Evolutionary conservation across 257 asterid genomes (phyloP), one percentile per base, ranked within the genome.

Genomic region (Verbena officinalis): DNA sequence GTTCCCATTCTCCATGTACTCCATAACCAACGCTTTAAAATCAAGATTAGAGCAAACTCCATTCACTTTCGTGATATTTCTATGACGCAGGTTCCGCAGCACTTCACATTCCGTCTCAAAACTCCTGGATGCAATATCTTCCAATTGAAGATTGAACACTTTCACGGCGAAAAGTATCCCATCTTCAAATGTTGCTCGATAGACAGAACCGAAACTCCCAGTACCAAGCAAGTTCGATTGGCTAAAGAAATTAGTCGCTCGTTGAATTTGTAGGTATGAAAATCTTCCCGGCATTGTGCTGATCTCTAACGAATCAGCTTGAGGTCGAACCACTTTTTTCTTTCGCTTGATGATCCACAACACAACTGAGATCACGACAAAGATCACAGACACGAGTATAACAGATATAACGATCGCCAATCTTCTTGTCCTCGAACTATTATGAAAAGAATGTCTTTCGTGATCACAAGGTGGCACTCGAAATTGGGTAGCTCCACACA

Each of bases 161-260:
- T 74, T 69, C 11, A 74, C 64, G 5, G 79, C 79, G 3, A 69
- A 27, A 45, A 39, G 4, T 3, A 36, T 22, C 44, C 75, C 75
- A 0, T 69, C 34, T 5, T 22, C 31, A 20, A 63, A 56, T 1
- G 38, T 63, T 13, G 55, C 75, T 11, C 17, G 50, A 55, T 62
- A 74, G n/a, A 74, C 78, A 1, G 70, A 33, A 9, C 71, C 74
- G 10, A 46, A 55, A 43, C 78, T 62, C 33, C 74, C 78, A 4
- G 52, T 69, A 13, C 79, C 79, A 4, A 69, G 58, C 57, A 69
- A 27, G 55, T 69, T 74, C 9, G 14, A 42, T 5, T 63, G 9
- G 38, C 68, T 74, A 33, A 64, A 75, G 39, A 42, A 67, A 31
- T 58, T 38, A 2, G 80, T 75, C 12, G 69, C 80, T 11, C n/a